Evolutionary conservation across 2,329 filamentous ascomycete species (phyloP).

Genomic region (Colletotrichum tropicicola): DNA sequence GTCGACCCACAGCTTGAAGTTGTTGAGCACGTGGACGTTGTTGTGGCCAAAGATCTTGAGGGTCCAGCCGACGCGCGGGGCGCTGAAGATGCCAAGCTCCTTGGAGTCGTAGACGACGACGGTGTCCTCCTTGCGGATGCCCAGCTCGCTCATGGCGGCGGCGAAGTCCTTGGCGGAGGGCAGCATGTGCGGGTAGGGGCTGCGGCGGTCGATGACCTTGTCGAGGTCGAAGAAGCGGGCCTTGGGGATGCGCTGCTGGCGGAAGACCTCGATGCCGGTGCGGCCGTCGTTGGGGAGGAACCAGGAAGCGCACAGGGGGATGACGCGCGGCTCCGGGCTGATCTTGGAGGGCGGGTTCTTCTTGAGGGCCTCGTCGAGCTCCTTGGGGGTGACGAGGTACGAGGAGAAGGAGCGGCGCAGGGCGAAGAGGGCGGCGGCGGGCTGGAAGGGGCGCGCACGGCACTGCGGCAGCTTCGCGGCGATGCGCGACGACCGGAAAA

Average conservation of each 20-base stretch:
- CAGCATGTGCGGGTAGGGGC: slow-evolving; percentile 96
- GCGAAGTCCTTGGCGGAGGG: slow-evolving; percentile 84
- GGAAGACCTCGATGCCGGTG: slow-evolving; percentile 83
- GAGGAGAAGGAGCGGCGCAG: slow-evolving; percentile 70
- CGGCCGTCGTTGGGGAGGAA: slow-evolving; percentile 93
- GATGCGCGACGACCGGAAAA: slow-evolving; percentile 52
- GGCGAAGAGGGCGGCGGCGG: slow-evolving; percentile 40
- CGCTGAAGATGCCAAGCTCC: slow-evolving; percentile 93
- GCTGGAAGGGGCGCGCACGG: slow-evolving; percentile 41
- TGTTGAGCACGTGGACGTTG: slow-evolving; percentile 91
- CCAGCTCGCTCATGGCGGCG: slow-evolving; percentile 86
- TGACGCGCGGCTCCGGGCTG: slow-evolving; percentile 82
- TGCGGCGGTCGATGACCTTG: slow-evolving; percentile 85
- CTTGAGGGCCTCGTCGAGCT: slow-evolving; percentile 83
- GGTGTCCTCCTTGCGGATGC: slow-evolving; percentile 86
- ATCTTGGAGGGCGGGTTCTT: slow-evolving; percentile 83
- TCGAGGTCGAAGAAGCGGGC: slow-evolving; percentile 98
- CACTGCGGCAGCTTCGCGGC: slow-evolving; percentile 46
- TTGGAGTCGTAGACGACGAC: slow-evolving; percentile 95
- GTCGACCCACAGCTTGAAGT: slow-evolving; percentile 94
- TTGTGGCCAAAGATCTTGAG: slow-evolving; percentile 88
- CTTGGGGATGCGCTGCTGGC: slow-evolving; percentile 83
- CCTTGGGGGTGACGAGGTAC: slow-evolving; percentile 86
- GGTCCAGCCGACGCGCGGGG: slow-evolving; percentile 94
- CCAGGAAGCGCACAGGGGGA: slow-evolving; percentile 94